Conservation (phyloP, 495 filamentous ascomycete genomes). For the Sabuloglossum arenarium region DNA sequence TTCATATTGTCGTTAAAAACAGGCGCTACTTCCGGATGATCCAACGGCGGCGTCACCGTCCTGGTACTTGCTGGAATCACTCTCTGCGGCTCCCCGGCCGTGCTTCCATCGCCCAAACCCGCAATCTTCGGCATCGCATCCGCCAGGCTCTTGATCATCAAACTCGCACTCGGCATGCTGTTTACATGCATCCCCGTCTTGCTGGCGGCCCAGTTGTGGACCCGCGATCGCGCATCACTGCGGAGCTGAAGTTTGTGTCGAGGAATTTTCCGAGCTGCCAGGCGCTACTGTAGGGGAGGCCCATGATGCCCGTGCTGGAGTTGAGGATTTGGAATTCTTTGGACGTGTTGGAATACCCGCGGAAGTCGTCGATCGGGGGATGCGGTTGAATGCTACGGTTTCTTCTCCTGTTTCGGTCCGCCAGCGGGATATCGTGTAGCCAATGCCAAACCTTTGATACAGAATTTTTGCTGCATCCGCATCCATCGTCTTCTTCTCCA, state of each 20-base stretch:
- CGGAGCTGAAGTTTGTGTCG: slow-evolving; percentile 14
- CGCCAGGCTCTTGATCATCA: no score
- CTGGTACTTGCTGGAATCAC: no score
- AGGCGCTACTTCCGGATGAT: not conserved
- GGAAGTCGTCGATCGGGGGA: not conserved
- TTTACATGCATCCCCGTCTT: not conserved
- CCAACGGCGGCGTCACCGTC: not conserved
- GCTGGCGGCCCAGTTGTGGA: not conserved
- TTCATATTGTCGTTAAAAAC: not conserved
- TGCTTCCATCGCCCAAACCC: no score
- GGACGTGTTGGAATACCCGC: not conserved
- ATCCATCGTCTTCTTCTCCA: not conserved
- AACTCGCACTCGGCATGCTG: not conserved
- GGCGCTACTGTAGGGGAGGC: slow-evolving; percentile 24
- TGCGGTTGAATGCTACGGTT: slow-evolving; percentile 16
- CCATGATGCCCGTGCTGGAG: slow-evolving; percentile 21
- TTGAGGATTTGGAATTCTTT: slow-evolving; percentile 23
- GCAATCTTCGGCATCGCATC: no score
- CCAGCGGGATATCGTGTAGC: slow-evolving; percentile 21
- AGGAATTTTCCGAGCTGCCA: slow-evolving; percentile 26
- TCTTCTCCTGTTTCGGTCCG: slow-evolving; percentile 21
- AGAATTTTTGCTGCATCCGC: not conserved
- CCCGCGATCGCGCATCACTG: slow-evolving; percentile 10
- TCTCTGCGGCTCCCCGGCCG: no score
- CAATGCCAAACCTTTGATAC: slow-evolving; percentile 13